Base-by-base conservation (phyloP, 306 rosid genomes). In the Cercis canadensis region DNA sequence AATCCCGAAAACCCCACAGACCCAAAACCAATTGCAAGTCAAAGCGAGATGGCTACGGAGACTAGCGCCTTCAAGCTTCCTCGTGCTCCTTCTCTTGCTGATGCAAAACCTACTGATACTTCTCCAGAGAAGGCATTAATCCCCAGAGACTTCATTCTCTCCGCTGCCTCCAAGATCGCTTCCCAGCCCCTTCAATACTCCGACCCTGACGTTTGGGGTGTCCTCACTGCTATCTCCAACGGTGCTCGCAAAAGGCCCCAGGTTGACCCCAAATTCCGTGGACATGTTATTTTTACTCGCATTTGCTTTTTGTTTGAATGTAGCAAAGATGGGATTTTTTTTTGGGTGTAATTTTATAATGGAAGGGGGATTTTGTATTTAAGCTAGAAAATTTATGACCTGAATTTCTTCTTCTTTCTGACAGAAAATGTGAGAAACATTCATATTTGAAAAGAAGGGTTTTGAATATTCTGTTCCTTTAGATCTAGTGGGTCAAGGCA, bases 181-280 rank as follows among this genome's bases (percentile, higher is more conserved):
- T 78, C 96, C 47, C 91, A 86, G 69, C 83, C 96, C 51, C 91
- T 91, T 54, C 96, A 86, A 55, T 70, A 75, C 62, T 82, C 78
- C 14, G 92, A 83, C 67, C 87, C 96, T 55, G 52, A 56, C 8
- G 96, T 87, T 53, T 94, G 96, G 99, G 99, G 92, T 2, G 95
- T 91, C 70, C 94, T 94, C 69, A 94, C 99, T 3, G 99, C 96
- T 63, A 94, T 94, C 39, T 91, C 99, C 82, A 51, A 39, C 82
- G 83, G 80, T 41, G 92, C 97, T 57, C 96, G 99, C 34, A 91
- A 87, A 79, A 87, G 97, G 74, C 83, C 32, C 3, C 96, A 89
- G 91, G 99, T 90, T 24, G n/a, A 9, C 4, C 43, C 55, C 15
- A 2, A 12, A 45, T 45, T 13, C 16, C 16, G 12, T 11, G 5